Conservation (phyloP, 2,329 filamentous ascomycete genomes). For the Colletotrichum camelliae region DNA sequence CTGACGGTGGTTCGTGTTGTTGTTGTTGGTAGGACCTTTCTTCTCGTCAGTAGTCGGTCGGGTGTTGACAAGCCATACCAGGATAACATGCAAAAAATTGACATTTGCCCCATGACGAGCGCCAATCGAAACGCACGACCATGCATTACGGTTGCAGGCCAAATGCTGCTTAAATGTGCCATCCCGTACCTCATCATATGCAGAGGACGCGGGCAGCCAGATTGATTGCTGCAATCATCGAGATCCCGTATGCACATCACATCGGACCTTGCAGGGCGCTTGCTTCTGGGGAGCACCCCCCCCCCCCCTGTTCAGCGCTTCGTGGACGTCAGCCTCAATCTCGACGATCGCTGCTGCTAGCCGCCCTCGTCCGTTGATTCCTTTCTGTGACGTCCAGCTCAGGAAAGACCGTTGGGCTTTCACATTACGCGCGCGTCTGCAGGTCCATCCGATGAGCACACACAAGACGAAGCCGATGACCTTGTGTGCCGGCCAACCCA, state of each 20-base stretch:
- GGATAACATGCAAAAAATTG: not conserved
- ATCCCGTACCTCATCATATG: not conserved
- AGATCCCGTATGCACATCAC: not conserved
- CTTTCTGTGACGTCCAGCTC: not conserved
- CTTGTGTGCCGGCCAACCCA: not conserved
- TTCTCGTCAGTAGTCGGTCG: not conserved
- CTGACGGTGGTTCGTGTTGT: not conserved
- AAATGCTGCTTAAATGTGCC: not conserved
- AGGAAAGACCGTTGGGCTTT: not conserved
- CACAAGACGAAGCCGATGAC: not conserved
- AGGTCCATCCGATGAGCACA: not conserved
- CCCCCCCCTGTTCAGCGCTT: not conserved
- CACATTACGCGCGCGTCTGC: not conserved
- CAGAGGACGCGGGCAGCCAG: not conserved
- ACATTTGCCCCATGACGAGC: not conserved
- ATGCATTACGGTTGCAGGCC: not conserved
- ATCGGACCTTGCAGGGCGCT: conserved; percentile 2
- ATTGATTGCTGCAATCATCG: not conserved
- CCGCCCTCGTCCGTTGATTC: not conserved
- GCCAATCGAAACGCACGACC: not conserved
- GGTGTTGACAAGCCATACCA: not conserved
- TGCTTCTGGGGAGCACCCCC: not conserved
- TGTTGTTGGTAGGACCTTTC: not conserved
- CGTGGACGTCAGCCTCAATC: not conserved
- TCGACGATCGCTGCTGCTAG: not conserved